Percentiles rank a stretch among this genome's conserved stretches.
phyloP scores from a whole-genome alignment of 2,329 filamentous ascomycete species.

The Calonectria fujianensis region DNA sequence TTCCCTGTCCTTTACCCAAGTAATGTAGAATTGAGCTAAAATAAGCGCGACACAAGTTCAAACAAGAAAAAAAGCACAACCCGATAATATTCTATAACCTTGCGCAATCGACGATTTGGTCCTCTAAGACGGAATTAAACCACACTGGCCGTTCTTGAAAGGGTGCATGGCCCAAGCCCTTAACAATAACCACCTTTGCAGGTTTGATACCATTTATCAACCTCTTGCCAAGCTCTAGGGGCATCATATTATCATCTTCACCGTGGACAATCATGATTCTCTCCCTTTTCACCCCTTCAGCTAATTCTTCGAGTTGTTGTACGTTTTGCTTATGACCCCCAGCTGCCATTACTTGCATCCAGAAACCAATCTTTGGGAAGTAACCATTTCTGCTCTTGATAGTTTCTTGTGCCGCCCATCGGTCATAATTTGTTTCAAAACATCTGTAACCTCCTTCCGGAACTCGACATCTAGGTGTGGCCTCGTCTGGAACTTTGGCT shows the following conservation, averaged over 20 bases:
- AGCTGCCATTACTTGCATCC: conserved; percentile 9
- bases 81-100: too few relatives aligned
- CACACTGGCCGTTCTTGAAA: not conserved
- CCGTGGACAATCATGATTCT: conserved; percentile 7
- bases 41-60: too few relatives aligned
- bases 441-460: not conserved
- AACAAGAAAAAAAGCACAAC: too few relatives aligned
- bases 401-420: not conserved
- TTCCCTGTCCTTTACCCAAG: too few relatives aligned
- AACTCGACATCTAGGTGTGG: not conserved
- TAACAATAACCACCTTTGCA: not conserved
- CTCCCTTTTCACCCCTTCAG: not conserved
- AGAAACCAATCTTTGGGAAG: conserved; percentile 11
- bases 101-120: not conserved
- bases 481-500: not conserved
- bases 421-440: conserved; percentile 4
- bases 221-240: not conserved
- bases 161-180: not conserved
- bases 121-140: not conserved
- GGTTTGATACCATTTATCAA: conserved; percentile 17
- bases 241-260: conserved; percentile 1
- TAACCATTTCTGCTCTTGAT: conserved; percentile 4
- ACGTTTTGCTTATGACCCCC: not conserved
- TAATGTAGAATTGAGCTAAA: too few relatives aligned
- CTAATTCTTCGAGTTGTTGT: not conserved